Base-by-base conservation (phyloP, 2,329 filamentous ascomycete species). In the Lecanicillium sp. region DNA sequence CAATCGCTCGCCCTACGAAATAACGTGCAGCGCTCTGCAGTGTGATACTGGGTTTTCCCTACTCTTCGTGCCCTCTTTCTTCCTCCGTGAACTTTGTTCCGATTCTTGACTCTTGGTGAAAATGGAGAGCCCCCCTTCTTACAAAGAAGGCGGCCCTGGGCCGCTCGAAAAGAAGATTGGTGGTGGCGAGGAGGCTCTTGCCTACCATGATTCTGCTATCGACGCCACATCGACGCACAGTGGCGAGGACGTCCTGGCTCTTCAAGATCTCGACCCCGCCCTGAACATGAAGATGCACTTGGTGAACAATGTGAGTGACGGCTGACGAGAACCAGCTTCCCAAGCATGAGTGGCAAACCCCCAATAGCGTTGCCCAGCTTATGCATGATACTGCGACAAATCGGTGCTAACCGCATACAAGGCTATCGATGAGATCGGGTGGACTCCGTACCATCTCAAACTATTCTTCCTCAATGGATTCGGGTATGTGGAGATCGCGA, bases 241-340 rank as follows among this genome's bases (percentile, higher is more conserved):
- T 15, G 55, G 48, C 33, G 55, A 63, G 39, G 78, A 83, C 48
- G 58, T 83, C 17, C 64, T 83, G 12, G 66, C 64, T 4, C 58
- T 68, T 39, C 72, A 81, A 55, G 67, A 74, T 49, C 59, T 74
- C 19, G 79, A 84, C 51, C 74, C 76, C 4, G 77, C 72, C 2
- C 59, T 84, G 32, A 74, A 75, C 48, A 71, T 71, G 29, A 84
- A 84, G 56, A 84, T 84, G 77, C 71, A 79, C 48, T 63, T 84
- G 19, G 71, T 84, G 43, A 85, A 84, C 53, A 72, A 84, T 56
- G 77, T 77, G 49, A 59, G 71, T 49, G 11, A 35, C 37, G 15
- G 20, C 33, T 40, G 34, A 41, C 29, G 22, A 14, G 33, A 25
- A 4, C 15, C 2, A 7, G 1, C 28, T 13, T 25, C 22, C 22